Evolutionary conservation across 2,329 filamentous ascomycete genomes (phyloP).

Genomic region (Cytospora piceicola): DNA sequence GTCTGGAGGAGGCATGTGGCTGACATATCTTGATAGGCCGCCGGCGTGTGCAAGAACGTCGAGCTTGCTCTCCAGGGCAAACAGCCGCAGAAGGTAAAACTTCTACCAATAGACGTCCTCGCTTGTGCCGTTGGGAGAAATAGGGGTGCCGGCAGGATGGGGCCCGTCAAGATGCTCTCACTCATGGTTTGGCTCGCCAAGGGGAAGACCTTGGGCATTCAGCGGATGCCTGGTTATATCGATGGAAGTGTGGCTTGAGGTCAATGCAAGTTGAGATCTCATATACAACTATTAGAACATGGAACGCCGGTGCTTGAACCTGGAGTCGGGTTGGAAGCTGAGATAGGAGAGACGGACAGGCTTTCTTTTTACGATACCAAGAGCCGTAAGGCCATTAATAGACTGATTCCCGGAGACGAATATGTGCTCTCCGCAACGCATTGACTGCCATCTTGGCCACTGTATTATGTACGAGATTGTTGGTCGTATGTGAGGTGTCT

Average conservation of each 20-base stretch:
- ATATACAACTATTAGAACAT: not conserved
- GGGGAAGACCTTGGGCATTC: constrained; percentile 53
- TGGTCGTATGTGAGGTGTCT: not conserved
- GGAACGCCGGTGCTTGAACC: not conserved
- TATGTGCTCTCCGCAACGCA: not conserved
- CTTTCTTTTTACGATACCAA: constrained; percentile 8
- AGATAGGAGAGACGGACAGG: not conserved
- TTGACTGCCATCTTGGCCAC: not conserved
- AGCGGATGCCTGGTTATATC: constrained; percentile 50
- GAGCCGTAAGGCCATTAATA: constrained; percentile 1
- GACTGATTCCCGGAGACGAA: not conserved
- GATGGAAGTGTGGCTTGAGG: constrained; percentile 52
- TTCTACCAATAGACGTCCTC: constrained; percentile 53
- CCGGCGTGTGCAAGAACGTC: constrained; percentile 58
- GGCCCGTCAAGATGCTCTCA: constrained; percentile 53
- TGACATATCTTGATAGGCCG: constrained; percentile 40
- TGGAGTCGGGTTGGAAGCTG: not conserved
- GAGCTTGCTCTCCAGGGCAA: constrained; percentile 52
- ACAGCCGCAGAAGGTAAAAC: constrained; percentile 49
- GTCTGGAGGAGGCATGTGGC: not conserved
- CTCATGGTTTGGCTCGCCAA: constrained; percentile 56
- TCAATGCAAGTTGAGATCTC: not conserved
- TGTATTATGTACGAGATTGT: constrained; percentile 8
- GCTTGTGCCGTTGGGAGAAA: constrained; percentile 54
- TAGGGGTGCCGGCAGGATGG: constrained; percentile 54